Base-by-base conservation (phyloP, 129 eudicot species). In the Oenanthe sinensis region DNA sequence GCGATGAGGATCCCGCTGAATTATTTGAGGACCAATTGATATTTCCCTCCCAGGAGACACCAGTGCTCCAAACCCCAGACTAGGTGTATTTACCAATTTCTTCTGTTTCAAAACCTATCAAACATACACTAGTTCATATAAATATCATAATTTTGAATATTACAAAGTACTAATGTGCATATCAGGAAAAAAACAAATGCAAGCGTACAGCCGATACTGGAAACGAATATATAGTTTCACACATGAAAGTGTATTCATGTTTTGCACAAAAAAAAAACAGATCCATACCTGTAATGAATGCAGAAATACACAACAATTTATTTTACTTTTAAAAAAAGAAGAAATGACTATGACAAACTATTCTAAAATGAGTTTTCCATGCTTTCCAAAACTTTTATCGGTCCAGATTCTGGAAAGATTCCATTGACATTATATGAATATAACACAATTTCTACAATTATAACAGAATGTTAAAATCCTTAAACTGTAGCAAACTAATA, bases 41-140 rank as follows among this genome's bases (percentile, higher is more conserved):
- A 88, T 81, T 55, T 91, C 95, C 70, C 89, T 86, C 14, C 97
- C 97, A 4, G 96, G 90, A 67, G 96, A 95, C 80, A 92, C 89
- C 79, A 95, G 77, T 36, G 95, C 97, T 82, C 99, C 99, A 75
- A 95, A 87, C 37, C 97, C 97, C 84, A 95, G 83, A 77, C 97
- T 92, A 33, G 94, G 90, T 73, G 90, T 80, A 40, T 95, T 95
- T 77, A 88, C 86, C 9, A 83, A 85, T 85, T 93, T 93, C 90
- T 91, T 93, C 74, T 91, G 93, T 86, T 93, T 93, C 79, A 91
- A 76, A 39, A 93, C 92, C 97, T 93, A 47, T 26, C 50, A 49
- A 54, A 50, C 30, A 5, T 13, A 20, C 45, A 39, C 54, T n/a
- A 71, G 30, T n/a, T 71, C 75, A 72, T 22, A 20, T 37, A 8